A percentile compares a stretch with the other conserved stretches of the same genome.
Conservation (phyloP, 495 filamentous ascomycete genomes). For the Polyplosphaeria fusca region DNA sequence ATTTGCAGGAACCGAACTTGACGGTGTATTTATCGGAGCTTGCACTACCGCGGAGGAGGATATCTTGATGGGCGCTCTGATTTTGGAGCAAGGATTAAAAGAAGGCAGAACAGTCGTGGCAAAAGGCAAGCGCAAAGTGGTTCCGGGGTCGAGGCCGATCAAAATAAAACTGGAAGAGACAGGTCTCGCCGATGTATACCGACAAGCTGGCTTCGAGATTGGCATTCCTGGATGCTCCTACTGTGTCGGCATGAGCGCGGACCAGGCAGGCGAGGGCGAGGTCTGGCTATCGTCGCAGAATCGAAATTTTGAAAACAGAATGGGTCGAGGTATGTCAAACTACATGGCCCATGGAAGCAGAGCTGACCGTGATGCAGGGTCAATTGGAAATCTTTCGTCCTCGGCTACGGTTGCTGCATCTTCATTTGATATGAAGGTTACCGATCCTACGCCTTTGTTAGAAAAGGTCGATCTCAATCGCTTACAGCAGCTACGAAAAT, state of each 20-base stretch:
- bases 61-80: slow-evolving; percentile 44
- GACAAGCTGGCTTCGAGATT: slow-evolving; percentile 45
- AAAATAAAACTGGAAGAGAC: slow-evolving; percentile 37
- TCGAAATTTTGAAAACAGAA: slow-evolving; percentile 50
- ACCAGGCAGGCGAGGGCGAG: slow-evolving; percentile 44
- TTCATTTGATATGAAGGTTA: slow-evolving; percentile 43
- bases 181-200: slow-evolving; percentile 43
- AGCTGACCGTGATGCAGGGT: too few species aligned
- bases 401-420: slow-evolving; percentile 47
- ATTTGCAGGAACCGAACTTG: slow-evolving; percentile 36
- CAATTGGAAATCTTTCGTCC: slow-evolving; percentile 45
- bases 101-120: slow-evolving; percentile 33
- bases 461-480: slow-evolving; percentile 34
- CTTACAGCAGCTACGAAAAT: slow-evolving; percentile 27
- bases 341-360: too few species aligned
- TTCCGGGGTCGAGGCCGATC: slow-evolving; percentile 45
- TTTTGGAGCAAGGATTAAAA: slow-evolving; percentile 43
- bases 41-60: slow-evolving; percentile 52
- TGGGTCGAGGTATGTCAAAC: slow-evolving; percentile 45
- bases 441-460: slow-evolving; percentile 38
- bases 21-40: slow-evolving; percentile 52
- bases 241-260: slow-evolving; percentile 49
- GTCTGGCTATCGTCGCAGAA: slow-evolving; percentile 50
- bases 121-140: slow-evolving; percentile 43
- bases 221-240: slow-evolving; percentile 48